Base-by-base conservation (phyloP, 192 early-diverging fungal species). In the Umbelopsis sp. region DNA sequence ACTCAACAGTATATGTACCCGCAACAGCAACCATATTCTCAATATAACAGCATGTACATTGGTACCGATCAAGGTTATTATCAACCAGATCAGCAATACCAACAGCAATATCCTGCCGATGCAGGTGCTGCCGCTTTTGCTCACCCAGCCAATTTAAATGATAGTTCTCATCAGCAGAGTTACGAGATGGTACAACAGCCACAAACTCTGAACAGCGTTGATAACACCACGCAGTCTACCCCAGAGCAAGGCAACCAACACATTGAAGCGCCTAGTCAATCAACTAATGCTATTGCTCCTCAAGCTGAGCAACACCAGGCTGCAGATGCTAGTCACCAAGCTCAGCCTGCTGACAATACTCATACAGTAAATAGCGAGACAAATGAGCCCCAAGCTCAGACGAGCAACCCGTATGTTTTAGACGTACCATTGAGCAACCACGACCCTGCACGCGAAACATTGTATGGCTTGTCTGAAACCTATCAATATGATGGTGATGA, bases 381-480 rank as follows among this genome's bases (percentile, higher is more conserved):
- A 10, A 18, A 1, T 6, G 37, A 10, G 10, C 2, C 55, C 18
- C 27, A 61, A 25, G 3, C 13, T 33, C 23, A 35, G 12, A 4
- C 25, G 13, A 25, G 12, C 15, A 61, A 37, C 5, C 55, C 55
- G 3, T 61, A 61, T 35, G 55, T 61, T n/a, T n/a, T 61, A 3
- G 48, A 67, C 21, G 66, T 49, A 15, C 48, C 45, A 0, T 10
- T 49, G 13, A 35, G 51, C 30, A 41, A 69, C 12, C n/a, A n/a
- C 11, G 51, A 69, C 13, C 45, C 48, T 35, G 67, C 67, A 30
- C 67, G 67, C 27, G 67, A 69, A 52, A 69, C 67, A 30, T 47
- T 69, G 22, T 69, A 69, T 23, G 67, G 67, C 1, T 48, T 69
- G 11, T 49, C 49, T 22, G 67, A 69, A 22, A 37, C 37, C 44